These are phyloP conservation scores for Dissophora globulifera DNA, from an alignment of 192 early-diverging fungal species.

Conservation along the genomic window DNA sequence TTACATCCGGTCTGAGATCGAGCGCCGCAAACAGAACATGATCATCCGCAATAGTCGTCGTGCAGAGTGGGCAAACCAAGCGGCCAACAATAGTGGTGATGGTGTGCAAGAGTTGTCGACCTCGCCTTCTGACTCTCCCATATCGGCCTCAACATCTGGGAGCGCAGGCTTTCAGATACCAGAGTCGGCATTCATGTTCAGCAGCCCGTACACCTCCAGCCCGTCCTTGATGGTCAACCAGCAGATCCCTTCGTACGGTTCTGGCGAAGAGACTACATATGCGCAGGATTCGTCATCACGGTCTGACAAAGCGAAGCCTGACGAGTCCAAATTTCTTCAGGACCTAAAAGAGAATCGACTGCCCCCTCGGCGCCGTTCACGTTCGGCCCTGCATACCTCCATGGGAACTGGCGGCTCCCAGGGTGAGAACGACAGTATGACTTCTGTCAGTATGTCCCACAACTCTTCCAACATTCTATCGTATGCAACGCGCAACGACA, in stretches of 20 bases:
- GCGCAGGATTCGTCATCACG: neutral
- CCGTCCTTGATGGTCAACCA: neutral
- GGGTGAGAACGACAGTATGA: neutral
- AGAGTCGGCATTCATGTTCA: slow-evolving; percentile 15
- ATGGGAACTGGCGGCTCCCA: neutral
- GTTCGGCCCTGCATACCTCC: slow-evolving; percentile 20
- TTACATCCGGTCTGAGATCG: slow-evolving; percentile 75
- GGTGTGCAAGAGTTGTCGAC: neutral
- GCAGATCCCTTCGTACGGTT: slow-evolving; percentile 16
- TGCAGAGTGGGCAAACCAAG: slow-evolving; percentile 29
- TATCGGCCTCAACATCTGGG: neutral
- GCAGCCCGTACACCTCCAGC: neutral
- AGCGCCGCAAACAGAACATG: slow-evolving; percentile 53
- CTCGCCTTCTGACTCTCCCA: slow-evolving; percentile 9
- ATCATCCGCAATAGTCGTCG: slow-evolving; percentile 43
- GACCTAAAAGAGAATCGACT: slow-evolving; percentile 14
- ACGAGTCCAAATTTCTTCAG: slow-evolving; percentile 32
- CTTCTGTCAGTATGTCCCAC: neutral
- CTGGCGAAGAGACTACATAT: neutral
- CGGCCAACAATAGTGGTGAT: slow-evolving; percentile 3
- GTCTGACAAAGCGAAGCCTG: slow-evolving; percentile 5
- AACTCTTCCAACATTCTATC: neutral
- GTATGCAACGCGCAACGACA: neutral
- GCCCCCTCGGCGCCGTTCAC: slow-evolving; percentile 48
- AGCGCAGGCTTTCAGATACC: slow-evolving; percentile 8